Conservation (phyloP, 1,284 basidiomycete genomes). For the Ustilago trichophora region DNA sequence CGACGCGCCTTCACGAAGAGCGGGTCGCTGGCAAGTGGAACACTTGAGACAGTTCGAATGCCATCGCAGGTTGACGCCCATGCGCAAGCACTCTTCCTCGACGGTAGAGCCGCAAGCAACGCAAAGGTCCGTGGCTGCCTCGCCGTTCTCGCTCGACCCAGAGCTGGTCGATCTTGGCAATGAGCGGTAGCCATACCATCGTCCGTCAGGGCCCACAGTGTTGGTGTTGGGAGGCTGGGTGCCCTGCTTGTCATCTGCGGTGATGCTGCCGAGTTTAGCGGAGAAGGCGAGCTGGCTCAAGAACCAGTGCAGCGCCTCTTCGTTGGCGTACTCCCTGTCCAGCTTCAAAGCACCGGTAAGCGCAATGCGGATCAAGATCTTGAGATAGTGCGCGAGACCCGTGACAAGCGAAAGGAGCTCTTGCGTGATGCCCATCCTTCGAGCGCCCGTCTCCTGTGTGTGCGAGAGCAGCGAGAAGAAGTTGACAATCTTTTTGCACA, state of each 20-base stretch:
- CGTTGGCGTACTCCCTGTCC: conserved; percentile 85
- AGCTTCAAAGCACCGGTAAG: conserved; percentile 94
- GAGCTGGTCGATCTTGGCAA: conserved; percentile 58
- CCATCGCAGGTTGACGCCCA: conserved; percentile 95
- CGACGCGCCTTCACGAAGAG: conserved; percentile 31
- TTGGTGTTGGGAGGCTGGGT: conserved; percentile 45
- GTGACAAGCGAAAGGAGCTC: conserved; percentile 97
- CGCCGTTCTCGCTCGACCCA: conserved; percentile 48
- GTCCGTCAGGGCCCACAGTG: conserved; percentile 41
- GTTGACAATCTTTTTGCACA: conserved; percentile 98
- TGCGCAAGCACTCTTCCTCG: conserved; percentile 93
- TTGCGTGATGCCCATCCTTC: conserved; percentile 93
- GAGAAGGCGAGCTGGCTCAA: conserved; percentile 90
- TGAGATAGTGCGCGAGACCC: conserved; percentile 96
- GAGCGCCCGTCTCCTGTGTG: conserved; percentile 87
- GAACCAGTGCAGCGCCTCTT: conserved; percentile 85
- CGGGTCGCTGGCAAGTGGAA: conserved; percentile 72
- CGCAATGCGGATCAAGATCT: conserved; percentile 98
- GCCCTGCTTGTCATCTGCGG: conserved; percentile 47
- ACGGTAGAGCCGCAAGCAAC: conserved; percentile 87
- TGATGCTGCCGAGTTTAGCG: conserved; percentile 68
- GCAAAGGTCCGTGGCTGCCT: conserved; percentile 79
- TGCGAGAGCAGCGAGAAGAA: conserved; percentile 97
- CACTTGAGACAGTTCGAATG: conserved; percentile 92
- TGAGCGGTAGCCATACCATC: conserved; percentile 60